Evolutionary conservation across 179 eudicot genomes (phyloP).

Genomic region (Amaranthus tricolor): DNA sequence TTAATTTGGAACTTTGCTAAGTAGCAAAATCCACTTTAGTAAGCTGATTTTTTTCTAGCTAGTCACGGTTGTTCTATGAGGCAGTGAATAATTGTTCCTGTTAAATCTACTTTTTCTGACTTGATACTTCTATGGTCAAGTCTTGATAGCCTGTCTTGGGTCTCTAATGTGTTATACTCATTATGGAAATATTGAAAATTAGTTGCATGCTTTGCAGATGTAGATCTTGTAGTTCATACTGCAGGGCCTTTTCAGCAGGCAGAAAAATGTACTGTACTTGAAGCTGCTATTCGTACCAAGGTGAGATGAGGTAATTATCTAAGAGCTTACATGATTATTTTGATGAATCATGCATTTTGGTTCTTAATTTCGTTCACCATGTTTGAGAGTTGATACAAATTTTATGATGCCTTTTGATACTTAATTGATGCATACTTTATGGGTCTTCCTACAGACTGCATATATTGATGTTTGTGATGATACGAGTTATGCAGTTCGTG

Average conservation of each 20-base stretch:
- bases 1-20: not conserved
- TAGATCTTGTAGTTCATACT: slow-evolving; percentile 87
- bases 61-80: not conserved
- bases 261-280: slow-evolving; percentile 76
- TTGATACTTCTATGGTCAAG: not conserved
- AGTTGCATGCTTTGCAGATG: slow-evolving; percentile 51
- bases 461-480: slow-evolving; percentile 95
- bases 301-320: slow-evolving; percentile 78
- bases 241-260: slow-evolving; percentile 97
- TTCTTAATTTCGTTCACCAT: not conserved
- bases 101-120: not conserved
- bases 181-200: not conserved
- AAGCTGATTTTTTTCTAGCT: not conserved
- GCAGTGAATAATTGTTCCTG: not conserved
- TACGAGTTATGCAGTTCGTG: slow-evolving; percentile 70
- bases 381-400: not conserved
- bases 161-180: not conserved
- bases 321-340: not conserved
- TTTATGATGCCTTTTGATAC: not conserved
- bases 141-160: not conserved
- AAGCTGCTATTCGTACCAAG: slow-evolving; percentile 96
- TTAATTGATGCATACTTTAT: slow-evolving; percentile 10
- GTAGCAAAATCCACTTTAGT: not conserved
- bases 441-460: slow-evolving; percentile 61
- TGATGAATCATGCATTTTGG: not conserved